These are phyloP conservation scores for Metarhizium humberi DNA, from an alignment of 2,329 filamentous ascomycete species.

Conservation along the genomic window DNA sequence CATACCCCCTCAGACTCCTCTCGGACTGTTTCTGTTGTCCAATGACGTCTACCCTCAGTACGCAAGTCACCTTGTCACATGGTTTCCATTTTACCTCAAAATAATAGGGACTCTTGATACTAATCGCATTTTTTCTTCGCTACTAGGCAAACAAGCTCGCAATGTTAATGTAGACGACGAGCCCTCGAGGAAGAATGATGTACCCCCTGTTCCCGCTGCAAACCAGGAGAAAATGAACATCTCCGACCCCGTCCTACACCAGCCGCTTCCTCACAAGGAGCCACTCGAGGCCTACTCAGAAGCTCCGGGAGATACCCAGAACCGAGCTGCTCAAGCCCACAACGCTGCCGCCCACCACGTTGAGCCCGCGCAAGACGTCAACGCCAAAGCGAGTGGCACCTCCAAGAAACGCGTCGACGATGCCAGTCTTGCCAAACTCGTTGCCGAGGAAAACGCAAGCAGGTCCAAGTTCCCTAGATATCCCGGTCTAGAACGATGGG, in stretches of 20 bases:
- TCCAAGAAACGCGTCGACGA: conserved; percentile 39
- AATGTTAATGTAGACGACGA: conserved; percentile 45
- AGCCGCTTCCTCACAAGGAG: conserved; percentile 32
- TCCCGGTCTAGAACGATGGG: conserved; percentile 52
- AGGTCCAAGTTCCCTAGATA: conserved; percentile 71
- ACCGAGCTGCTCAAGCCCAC: conserved; percentile 59
- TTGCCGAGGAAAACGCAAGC: conserved; percentile 84
- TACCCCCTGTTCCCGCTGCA: conserved; percentile 36
- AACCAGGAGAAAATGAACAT: conserved; percentile 45
- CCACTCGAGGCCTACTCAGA: conserved; percentile 52
- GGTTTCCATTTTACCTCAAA: background rate
- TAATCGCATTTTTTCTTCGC: background rate
- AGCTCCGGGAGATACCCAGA: conserved; percentile 49
- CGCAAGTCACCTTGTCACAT: too few relatives aligned
- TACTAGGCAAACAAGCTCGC: conserved; percentile 76
- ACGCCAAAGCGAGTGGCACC: conserved; percentile 13
- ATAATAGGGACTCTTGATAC: background rate
- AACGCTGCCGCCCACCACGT: conserved; percentile 54
- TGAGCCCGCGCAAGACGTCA: conserved; percentile 49
- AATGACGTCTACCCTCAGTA: background rate
- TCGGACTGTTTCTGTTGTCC: background rate
- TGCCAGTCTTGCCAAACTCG: conserved; percentile 70
- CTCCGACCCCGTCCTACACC: conserved; percentile 33
- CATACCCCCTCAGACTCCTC: background rate
- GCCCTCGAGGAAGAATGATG: conserved; percentile 42